Conservation (phyloP, 1,139 yeast species). For the Nadsonia starkeyi-henricii region DNA sequence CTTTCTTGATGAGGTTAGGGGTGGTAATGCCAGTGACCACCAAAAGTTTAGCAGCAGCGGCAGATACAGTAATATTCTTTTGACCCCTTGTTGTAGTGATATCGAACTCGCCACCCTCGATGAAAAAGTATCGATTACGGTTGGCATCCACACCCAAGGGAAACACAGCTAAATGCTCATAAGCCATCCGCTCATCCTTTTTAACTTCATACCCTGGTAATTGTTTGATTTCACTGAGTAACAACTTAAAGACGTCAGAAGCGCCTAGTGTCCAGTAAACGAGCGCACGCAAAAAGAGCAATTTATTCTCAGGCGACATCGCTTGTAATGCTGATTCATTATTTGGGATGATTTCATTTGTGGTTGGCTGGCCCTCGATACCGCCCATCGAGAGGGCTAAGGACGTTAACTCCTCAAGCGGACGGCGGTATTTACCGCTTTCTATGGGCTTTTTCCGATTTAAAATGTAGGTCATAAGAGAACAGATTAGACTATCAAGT, state of each 20-base stretch:
- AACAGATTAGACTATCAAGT: slow-evolving; percentile 23
- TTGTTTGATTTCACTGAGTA: not conserved
- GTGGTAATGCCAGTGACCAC: too few species aligned
- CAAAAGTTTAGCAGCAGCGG: too few species aligned
- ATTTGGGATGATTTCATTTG: not conserved
- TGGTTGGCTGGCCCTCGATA: not conserved
- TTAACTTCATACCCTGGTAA: not conserved
- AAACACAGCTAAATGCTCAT: not conserved
- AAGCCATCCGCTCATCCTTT: not conserved
- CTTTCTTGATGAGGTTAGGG: too few species aligned
- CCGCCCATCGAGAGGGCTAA: not conserved
- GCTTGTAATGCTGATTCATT: not conserved
- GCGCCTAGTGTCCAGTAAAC: not conserved
- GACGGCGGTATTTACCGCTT: slow-evolving; percentile 23
- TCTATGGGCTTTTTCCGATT: slow-evolving; percentile 29
- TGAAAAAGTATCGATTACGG: not conserved
- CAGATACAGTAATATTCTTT: not conserved
- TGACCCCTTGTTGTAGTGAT: not conserved
- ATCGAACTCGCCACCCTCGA: not conserved
- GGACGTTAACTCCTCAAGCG: slow-evolving; percentile 17
- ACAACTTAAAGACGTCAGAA: not conserved
- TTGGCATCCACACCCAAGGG: not conserved
- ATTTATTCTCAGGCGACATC: not conserved
- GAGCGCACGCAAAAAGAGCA: not conserved
- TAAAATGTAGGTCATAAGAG: slow-evolving; percentile 23